A percentile compares a stretch with the other conserved stretches of the same genome.
Evolutionary conservation across 1,139 yeast genomes (phyloP).

Genomic region (Arxiozyma bovina): DNA sequence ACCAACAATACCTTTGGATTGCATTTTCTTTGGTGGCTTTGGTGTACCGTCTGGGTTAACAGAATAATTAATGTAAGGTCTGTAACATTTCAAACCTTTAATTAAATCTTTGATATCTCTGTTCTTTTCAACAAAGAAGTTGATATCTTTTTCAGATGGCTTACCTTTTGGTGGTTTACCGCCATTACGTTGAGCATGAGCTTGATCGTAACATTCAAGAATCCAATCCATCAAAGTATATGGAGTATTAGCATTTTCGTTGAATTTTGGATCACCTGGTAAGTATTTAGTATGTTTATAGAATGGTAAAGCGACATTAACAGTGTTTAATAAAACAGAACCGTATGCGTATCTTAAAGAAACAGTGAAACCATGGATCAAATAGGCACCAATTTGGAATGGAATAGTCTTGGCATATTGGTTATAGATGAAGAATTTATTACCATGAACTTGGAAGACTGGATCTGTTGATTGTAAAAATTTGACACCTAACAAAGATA

Average conservation of each 20-base stretch:
- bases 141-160: slow-evolving; percentile 13
- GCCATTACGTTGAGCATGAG: slow-evolving; percentile 1
- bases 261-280: slow-evolving; percentile 17
- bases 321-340: slow-evolving; percentile 15
- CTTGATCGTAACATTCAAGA: slow-evolving; percentile 14
- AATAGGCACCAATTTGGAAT: slow-evolving; percentile 17
- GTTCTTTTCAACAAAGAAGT: slow-evolving; percentile 13
- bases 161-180: slow-evolving; percentile 1
- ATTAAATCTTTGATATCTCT: slow-evolving; percentile 11
- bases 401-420: slow-evolving; percentile 9
- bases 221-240: slow-evolving; percentile 18
- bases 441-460: slow-evolving; percentile 17
- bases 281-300: slow-evolving; percentile 17
- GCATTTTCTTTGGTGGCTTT: slow-evolving; percentile 14
- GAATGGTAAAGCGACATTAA: slow-evolving; percentile 16
- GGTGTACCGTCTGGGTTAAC: slow-evolving; percentile 16
- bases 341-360: slow-evolving; percentile 17
- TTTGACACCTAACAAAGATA: slow-evolving; percentile 17
- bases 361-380: slow-evolving; percentile 17
- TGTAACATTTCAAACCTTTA: slow-evolving; percentile 17
- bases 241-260: slow-evolving; percentile 9
- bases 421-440: slow-evolving; percentile 16
- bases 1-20: slow-evolving; percentile 15
- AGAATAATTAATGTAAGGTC: slow-evolving; percentile 18
- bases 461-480: slow-evolving; percentile 11